These are phyloP conservation scores for Trypanosoma brucei DNA, from an alignment of 208 protist species.

Conservation along the genomic window DNA sequence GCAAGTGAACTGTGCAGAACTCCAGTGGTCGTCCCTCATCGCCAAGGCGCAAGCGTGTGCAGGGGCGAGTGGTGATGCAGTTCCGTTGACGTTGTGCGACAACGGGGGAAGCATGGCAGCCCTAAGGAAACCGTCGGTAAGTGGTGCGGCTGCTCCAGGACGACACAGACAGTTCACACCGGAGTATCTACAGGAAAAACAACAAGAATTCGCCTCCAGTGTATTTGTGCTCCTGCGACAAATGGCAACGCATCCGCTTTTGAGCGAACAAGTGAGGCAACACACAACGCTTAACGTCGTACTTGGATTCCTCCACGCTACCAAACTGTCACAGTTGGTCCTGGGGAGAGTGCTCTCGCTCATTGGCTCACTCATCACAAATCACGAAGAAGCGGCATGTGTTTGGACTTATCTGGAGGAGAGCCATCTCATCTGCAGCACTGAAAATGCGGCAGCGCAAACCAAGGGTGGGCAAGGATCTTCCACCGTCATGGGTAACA, in stretches of 20 bases:
- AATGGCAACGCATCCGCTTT: slow-evolving; percentile 45
- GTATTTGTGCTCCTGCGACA: slow-evolving; percentile 80
- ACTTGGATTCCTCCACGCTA: slow-evolving; percentile 61
- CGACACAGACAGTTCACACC: slow-evolving; percentile 58
- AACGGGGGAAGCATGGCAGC: slow-evolving; percentile 2
- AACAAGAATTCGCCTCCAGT: slow-evolving; percentile 57
- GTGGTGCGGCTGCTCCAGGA: background rate
- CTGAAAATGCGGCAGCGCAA: background rate
- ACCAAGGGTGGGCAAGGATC: background rate
- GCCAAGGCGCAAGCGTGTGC: slow-evolving; percentile 70
- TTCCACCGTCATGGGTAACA: background rate
- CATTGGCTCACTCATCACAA: slow-evolving; percentile 60
- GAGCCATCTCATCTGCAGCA: slow-evolving; percentile 33
- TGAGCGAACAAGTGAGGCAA: slow-evolving; percentile 36
- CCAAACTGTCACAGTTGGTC: slow-evolving; percentile 49
- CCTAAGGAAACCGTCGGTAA: slow-evolving; percentile 9
- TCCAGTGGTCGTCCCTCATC: slow-evolving; percentile 75
- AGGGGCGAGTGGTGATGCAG: slow-evolving; percentile 28
- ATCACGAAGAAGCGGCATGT: slow-evolving; percentile 40
- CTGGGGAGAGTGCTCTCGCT: slow-evolving; percentile 75
- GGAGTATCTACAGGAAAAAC: slow-evolving; percentile 46
- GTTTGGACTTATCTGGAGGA: slow-evolving; percentile 65
- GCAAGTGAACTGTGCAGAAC: slow-evolving; percentile 61
- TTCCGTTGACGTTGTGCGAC: slow-evolving; percentile 15
- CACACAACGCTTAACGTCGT: slow-evolving; percentile 55